A percentile compares a stretch with the other conserved stretches of the same genome.
Conservation (phyloP, 129 eudicot genomes). For the Kitagawia praeruptora region DNA sequence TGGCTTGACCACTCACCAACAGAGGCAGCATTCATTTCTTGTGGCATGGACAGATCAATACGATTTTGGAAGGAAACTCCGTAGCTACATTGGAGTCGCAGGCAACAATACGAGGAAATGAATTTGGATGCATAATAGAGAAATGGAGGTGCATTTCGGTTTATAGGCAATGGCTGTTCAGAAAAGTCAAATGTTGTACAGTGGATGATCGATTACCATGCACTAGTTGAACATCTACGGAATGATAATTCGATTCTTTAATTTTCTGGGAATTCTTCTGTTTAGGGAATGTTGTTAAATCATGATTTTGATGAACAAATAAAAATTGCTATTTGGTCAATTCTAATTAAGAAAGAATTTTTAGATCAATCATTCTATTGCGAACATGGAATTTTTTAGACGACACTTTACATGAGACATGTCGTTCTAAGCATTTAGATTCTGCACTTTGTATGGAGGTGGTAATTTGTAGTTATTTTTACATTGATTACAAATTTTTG, state of each 20-base stretch:
- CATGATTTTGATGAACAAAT: background rate
- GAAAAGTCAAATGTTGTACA: background rate
- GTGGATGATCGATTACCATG: background rate
- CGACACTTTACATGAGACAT: too few relatives aligned
- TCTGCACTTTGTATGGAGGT: too few relatives aligned
- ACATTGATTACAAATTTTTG: too few relatives aligned
- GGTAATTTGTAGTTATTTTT: too few relatives aligned
- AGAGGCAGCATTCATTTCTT: constrained; percentile 65
- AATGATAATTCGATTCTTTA: background rate
- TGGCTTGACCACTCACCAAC: constrained; percentile 84
- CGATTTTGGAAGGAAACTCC: constrained; percentile 64
- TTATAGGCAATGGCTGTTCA: background rate
- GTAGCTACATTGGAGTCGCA: constrained; percentile 14
- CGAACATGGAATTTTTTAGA: too few relatives aligned
- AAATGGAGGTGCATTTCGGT: background rate
- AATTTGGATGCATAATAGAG: background rate
- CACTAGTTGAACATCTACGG: background rate
- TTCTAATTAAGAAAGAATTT: too few relatives aligned
- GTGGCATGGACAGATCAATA: constrained; percentile 73
- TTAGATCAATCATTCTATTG: too few relatives aligned
- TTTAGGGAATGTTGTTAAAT: background rate
- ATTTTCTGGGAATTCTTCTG: background rate
- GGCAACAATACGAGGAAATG: background rate
- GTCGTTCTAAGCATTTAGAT: too few relatives aligned
- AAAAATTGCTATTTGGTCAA: too few relatives aligned